Conservation (phyloP, 148 eudicot species). For the Camellia japonica region DNA sequence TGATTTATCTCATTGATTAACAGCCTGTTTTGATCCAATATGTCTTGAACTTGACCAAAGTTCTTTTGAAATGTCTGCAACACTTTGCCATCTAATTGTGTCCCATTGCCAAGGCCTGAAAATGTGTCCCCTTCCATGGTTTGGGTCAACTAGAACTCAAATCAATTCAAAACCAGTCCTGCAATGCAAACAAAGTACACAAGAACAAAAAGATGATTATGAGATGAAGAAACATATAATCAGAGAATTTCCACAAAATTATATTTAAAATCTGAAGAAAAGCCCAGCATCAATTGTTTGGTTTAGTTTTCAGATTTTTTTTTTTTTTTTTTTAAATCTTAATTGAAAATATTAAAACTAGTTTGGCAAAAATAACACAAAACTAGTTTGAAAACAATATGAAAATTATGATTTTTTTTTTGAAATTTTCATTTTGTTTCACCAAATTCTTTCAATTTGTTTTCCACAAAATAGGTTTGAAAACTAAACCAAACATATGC, state of each 20-base stretch:
- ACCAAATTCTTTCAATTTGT: no score
- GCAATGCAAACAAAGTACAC: conserved; percentile 23
- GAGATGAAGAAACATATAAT: conserved; percentile 13
- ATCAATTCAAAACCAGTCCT: conserved; percentile 27
- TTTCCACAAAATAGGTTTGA: no score
- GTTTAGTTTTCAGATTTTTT: no score
- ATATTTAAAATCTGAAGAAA: no score
- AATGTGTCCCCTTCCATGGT: conserved; percentile 79
- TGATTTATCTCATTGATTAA: conserved; percentile 86
- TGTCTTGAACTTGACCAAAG: conserved; percentile 77
- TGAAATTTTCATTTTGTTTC: no score
- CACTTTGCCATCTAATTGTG: conserved; percentile 63
- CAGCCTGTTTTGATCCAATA: conserved; percentile 76
- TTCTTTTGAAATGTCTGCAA: conserved; percentile 77
- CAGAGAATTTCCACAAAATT: neutral
- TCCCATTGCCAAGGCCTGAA: conserved; percentile 62
- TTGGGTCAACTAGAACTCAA: neutral
- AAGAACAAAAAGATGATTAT: neutral
- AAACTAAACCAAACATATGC: no score
- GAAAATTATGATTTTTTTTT: no score
- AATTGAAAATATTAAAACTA: no score
- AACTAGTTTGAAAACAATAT: no score
- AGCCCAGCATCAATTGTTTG: no score
- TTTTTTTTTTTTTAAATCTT: no score
- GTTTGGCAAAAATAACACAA: no score